Base-by-base conservation (phyloP, 78 protist genomes). In the Planoprotostelium fungivorum region DNA sequence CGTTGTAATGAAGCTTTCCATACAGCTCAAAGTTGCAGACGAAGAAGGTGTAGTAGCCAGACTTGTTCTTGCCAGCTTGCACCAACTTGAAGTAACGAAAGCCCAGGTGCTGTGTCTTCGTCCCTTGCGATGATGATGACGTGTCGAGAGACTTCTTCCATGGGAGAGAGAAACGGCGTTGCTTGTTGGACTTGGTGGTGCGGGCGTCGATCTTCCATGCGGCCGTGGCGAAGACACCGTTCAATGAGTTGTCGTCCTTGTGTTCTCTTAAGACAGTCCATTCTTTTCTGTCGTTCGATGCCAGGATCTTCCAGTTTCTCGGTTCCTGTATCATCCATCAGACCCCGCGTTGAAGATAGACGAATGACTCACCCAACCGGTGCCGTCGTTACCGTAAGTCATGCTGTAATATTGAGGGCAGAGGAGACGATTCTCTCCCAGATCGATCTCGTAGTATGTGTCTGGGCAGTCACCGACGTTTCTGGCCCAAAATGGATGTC, bases 351-450 rank as follows among this genome's bases (percentile, higher is more conserved):
- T 51, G 5, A 16, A 25, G 73, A 25, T 51, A 16, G 5, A 25
- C 31, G 5, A 16, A 51, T 90, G 93, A 73, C 90, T 90, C 0
- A 92, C 90, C 31, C 93, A 92, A 63, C 94, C 94, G 84, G 89
- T 91, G 84, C 90, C 84, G 29, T 92, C 94, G 34, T 92, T 92
- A 37, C 89, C 94, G 37, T 92, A 92, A 83, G 93, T 85, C 92
- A 92, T 89, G 0, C 90, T 35, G 83, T 92, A 92, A 34, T 87
- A 89, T 39, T 88, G 39, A 35, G 94, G 94, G 63, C 91, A 89
- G 25, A 92, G 86, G 1, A 92, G 93, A 86, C 90, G 83, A 85
- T 92, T 89, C 25, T 28, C 36, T 25, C 92, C 87, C 1, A 92
- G 28, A 29, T 92, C 94, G 1, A 92, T 86, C 0, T 89, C 84